A percentile compares a stretch with the other conserved stretches of the same genome.
These are phyloP conservation scores for Somion occarium DNA, from an alignment of 1,284 basidiomycete genomes.

Conservation along the genomic window DNA sequence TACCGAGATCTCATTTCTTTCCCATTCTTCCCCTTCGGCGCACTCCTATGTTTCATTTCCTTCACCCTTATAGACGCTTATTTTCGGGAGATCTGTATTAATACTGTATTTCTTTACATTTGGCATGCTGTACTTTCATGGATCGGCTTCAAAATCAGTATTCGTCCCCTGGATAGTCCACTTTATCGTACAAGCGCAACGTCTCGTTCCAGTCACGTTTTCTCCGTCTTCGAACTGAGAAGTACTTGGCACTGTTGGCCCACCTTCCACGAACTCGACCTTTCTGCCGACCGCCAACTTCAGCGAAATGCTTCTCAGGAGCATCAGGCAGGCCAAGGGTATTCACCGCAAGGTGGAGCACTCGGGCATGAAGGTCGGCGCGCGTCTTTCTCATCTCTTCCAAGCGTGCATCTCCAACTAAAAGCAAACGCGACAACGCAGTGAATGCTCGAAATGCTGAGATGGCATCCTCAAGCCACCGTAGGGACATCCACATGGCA, in stretches of 20 bases:
- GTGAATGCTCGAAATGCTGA: conserved; percentile 70
- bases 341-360: conserved; percentile 60
- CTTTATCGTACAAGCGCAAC: conserved; percentile 71
- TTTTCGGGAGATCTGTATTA: neutral
- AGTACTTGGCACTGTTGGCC: conserved; percentile 70
- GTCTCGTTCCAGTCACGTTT: conserved; percentile 89
- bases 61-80: neutral
- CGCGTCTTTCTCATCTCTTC: conserved; percentile 48
- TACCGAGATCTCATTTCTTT: neutral
- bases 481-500: conserved; percentile 81
- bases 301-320: conserved; percentile 60
- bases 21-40: too few relatives aligned
- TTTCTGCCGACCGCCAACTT: conserved; percentile 55
- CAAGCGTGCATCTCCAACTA: conserved; percentile 55
- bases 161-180: conserved; percentile 63
- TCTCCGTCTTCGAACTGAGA: conserved; percentile 69
- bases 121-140: too few relatives aligned
- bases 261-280: conserved; percentile 61
- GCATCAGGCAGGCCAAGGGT: conserved; percentile 61
- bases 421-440: conserved; percentile 57
- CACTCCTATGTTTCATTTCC: neutral
- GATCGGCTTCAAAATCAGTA: conserved; percentile 11
- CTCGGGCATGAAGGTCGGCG: conserved; percentile 49
- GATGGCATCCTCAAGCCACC: conserved; percentile 82
- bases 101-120: too few relatives aligned